Conservation (phyloP, 2,329 filamentous ascomycete species). For the Cercospora sp. region DNA sequence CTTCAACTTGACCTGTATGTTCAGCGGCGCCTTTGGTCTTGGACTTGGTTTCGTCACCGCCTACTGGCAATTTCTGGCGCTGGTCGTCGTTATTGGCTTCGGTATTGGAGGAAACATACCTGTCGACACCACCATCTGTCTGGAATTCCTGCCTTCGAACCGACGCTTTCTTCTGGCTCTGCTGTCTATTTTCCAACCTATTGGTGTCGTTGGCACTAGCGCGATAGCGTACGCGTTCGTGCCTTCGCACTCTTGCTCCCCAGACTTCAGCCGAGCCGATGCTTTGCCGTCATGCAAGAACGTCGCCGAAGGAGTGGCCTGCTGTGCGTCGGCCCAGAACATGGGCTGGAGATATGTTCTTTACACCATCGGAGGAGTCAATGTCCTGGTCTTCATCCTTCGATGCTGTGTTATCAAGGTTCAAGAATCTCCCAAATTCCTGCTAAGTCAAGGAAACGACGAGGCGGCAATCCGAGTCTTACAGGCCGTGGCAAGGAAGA, state of each 20-base stretch:
- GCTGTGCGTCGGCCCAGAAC: slow-evolving; percentile 43
- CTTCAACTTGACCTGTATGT: slow-evolving; percentile 60
- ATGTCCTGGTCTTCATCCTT: slow-evolving; percentile 50
- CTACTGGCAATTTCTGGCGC: slow-evolving; percentile 54
- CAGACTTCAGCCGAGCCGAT: slow-evolving; percentile 49
- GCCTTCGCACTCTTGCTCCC: slow-evolving; percentile 52
- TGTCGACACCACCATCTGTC: slow-evolving; percentile 57
- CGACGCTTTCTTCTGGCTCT: slow-evolving; percentile 55
- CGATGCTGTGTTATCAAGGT: slow-evolving; percentile 58
- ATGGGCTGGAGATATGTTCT: slow-evolving; percentile 50
- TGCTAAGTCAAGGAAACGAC: slow-evolving; percentile 56
- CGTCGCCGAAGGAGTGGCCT: slow-evolving; percentile 35
- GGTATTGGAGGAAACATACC: slow-evolving; percentile 56
- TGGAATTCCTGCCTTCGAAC: slow-evolving; percentile 57
- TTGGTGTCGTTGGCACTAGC: slow-evolving; percentile 55
- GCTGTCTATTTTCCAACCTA: slow-evolving; percentile 57
- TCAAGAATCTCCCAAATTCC: slow-evolving; percentile 61
- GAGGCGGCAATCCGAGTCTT: slow-evolving; percentile 51
- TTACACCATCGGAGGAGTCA: slow-evolving; percentile 45
- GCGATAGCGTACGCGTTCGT: slow-evolving; percentile 57
- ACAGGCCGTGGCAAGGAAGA: slow-evolving; percentile 47
- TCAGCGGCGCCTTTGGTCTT: slow-evolving; percentile 56
- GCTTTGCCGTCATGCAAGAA: slow-evolving; percentile 49
- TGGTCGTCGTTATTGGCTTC: slow-evolving; percentile 57
- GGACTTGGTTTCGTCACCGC: slow-evolving; percentile 52